Conservation (phyloP, 331 rosid genomes). For the Rosa hybrid region DNA sequence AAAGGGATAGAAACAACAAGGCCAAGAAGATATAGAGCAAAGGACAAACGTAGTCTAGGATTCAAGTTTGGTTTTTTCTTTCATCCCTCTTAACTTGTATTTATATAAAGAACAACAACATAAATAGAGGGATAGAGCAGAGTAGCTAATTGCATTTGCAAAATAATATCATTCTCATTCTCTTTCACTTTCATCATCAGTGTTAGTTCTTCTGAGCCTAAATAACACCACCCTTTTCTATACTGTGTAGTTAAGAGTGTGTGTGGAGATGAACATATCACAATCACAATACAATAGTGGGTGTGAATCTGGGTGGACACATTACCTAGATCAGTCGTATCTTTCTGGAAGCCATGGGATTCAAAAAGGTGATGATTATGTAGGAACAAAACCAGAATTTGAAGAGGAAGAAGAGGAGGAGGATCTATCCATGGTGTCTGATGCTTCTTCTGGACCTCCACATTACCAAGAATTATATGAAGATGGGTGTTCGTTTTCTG, state of each 20-base stretch:
- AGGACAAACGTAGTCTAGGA: conserved; percentile 64
- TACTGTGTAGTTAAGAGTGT: background rate
- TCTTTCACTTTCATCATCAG: conserved; percentile 7
- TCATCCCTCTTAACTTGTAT: conserved; percentile 27
- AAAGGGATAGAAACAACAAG: conserved; percentile 62
- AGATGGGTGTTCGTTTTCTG: conserved; percentile 38
- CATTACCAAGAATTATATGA: conserved; percentile 53
- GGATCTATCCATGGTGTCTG: conserved; percentile 91
- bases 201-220: background rate
- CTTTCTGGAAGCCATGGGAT: conserved; percentile 40
- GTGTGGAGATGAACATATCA: conserved; percentile 59
- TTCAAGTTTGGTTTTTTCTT: conserved; percentile 43
- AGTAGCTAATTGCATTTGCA: conserved; percentile 22
- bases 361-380: conserved; percentile 30
- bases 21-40: conserved; percentile 58
- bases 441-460: conserved; percentile 98
- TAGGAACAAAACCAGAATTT: conserved; percentile 29
- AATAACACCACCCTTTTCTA: conserved; percentile 4
- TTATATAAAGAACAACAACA: conserved; percentile 13
- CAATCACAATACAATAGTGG: conserved; percentile 62
- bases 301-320: conserved; percentile 95
- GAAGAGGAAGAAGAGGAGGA: conserved; percentile 38
- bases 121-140: conserved; percentile 1
- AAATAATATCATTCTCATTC: background rate
- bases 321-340: conserved; percentile 69